Evolutionary conservation across 2,329 filamentous ascomycete species (phyloP).

Genomic region (Geoglossum cookeanum): DNA sequence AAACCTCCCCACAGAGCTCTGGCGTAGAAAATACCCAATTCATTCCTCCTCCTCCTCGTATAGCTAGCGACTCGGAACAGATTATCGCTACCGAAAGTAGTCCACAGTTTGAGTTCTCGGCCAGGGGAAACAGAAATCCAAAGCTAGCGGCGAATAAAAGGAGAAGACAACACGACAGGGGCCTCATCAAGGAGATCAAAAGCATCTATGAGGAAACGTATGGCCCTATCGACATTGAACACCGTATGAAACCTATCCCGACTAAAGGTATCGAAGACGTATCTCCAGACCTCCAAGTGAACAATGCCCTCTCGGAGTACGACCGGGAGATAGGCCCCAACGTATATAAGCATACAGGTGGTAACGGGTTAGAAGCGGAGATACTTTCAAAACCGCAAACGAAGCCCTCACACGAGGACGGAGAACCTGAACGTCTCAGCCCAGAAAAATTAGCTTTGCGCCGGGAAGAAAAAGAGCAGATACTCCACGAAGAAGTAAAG

Average conservation of each 20-base stretch:
- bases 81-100: constrained; percentile 10
- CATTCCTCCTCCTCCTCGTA: neutral
- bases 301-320: neutral
- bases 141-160: neutral
- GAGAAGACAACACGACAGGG: constrained; percentile 11
- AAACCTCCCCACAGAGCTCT: neutral
- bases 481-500: constrained; percentile 4
- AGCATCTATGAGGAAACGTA: constrained; percentile 25
- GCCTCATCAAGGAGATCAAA: constrained; percentile 20
- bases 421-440: no score
- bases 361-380: neutral
- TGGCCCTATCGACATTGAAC: constrained; percentile 19
- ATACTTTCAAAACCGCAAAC: neutral
- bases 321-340: neutral
- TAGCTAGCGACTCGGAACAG: neutral
- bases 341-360: neutral
- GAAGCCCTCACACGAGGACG: neutral
- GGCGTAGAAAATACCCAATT: neutral
- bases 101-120: no score
- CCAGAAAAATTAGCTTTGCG: neutral
- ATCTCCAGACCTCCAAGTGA: neutral
- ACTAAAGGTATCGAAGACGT: neutral
- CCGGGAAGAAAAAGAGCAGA: constrained; percentile 3
- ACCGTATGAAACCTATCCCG: constrained; percentile 6
- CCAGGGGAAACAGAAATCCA: neutral